These are phyloP conservation scores for Rubroshorea leprosula DNA, from an alignment of 345 rosid genomes.

Conservation along the genomic window DNA sequence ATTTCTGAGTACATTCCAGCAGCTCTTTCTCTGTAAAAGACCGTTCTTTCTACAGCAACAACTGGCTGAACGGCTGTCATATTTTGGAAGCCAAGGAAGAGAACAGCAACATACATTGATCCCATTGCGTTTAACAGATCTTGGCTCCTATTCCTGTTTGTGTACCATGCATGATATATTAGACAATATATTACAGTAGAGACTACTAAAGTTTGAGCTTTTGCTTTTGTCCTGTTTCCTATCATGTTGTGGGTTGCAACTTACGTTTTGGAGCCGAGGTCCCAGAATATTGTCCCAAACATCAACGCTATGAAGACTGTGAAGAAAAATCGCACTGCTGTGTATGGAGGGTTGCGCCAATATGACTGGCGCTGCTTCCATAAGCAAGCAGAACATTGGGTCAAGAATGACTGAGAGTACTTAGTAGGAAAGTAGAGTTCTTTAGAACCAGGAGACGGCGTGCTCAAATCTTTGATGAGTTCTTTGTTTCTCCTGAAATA, in stretches of 20 bases:
- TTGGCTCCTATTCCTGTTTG: constrained; percentile 30
- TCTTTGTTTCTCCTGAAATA: constrained; percentile 60
- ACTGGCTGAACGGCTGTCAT: constrained; percentile 51
- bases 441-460: constrained; percentile 44
- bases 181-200: neutral
- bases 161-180: constrained; percentile 3
- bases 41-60: constrained; percentile 56
- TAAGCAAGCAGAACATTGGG: constrained; percentile 60
- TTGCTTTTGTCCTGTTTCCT: neutral
- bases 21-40: constrained; percentile 73
- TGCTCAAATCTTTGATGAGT: constrained; percentile 42
- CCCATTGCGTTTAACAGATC: constrained; percentile 68
- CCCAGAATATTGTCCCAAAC: constrained; percentile 73
- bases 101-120: constrained; percentile 67
- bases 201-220: neutral
- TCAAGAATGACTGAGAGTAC: constrained; percentile 48
- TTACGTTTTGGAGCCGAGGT: constrained; percentile 61
- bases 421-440: constrained; percentile 49
- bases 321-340: constrained; percentile 60
- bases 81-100: constrained; percentile 67
- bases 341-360: constrained; percentile 70
- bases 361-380: constrained; percentile 73
- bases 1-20: too few species aligned
- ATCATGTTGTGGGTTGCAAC: constrained; percentile 10
- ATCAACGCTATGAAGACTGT: constrained; percentile 46